Percentiles rank a stretch among this genome's conserved stretches.
These are phyloP conservation scores for Termitomyces bulborhizus DNA, from an alignment of 768 basidiomycete species.

Conservation along the genomic window DNA sequence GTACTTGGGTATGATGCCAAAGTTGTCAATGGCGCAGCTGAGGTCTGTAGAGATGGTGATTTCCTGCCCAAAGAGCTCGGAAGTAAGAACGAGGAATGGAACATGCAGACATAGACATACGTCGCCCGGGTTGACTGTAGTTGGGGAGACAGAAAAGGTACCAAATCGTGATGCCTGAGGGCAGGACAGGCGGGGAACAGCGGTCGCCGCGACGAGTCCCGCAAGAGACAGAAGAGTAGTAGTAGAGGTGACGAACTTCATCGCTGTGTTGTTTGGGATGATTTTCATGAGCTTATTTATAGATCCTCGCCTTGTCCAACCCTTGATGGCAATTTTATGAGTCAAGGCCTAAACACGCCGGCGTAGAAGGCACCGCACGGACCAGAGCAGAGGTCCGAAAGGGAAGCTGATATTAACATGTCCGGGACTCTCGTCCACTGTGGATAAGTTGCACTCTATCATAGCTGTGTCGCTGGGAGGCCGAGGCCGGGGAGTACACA, in stretches of 20 bases:
- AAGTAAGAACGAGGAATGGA: neutral
- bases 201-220: constrained; percentile 3
- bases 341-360: neutral
- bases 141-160: constrained; percentile 1
- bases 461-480: too few species aligned
- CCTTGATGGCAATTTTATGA: neutral
- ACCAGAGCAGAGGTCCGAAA: neutral
- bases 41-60: constrained; percentile 5
- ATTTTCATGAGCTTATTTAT: neutral
- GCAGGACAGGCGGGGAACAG: constrained; percentile 3
- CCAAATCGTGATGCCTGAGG: constrained; percentile 9
- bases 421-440: neutral
- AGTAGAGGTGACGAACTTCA: constrained; percentile 8
- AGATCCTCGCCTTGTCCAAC: neutral
- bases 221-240: constrained; percentile 7
- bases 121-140: constrained; percentile 9
- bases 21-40: constrained; percentile 2
- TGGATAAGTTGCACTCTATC: too few species aligned
- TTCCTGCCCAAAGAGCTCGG: neutral
- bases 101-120: neutral
- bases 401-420: neutral
- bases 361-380: neutral
- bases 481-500: too few species aligned
- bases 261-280: neutral
- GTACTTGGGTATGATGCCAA: constrained; percentile 6